Conservation (phyloP, 371 early-diverging fungal species). For the Sporodiniella umbellata region DNA sequence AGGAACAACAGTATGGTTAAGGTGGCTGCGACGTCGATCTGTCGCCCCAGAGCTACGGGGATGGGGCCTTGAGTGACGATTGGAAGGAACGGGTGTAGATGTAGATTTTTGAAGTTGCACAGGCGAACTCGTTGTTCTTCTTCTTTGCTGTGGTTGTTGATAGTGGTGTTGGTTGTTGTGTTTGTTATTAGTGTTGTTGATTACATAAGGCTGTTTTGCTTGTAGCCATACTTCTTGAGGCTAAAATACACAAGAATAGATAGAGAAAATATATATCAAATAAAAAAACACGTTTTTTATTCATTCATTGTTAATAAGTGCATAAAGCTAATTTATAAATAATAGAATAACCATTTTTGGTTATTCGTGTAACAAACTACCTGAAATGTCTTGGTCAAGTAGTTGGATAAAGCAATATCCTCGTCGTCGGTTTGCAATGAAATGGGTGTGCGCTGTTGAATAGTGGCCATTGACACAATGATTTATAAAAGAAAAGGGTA, state of each 20-base stretch:
- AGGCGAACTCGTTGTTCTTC: slow-evolving; percentile 14
- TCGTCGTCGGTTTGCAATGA: slow-evolving; percentile 13
- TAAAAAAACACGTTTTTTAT: slow-evolving; percentile 13
- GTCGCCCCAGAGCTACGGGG: background rate
- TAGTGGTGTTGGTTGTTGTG: slow-evolving; percentile 3
- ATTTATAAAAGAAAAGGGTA: background rate
- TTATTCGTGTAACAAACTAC: slow-evolving; percentile 13
- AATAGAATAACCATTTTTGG: slow-evolving; percentile 20
- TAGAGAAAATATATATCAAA: background rate
- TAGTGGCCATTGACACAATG: background rate
- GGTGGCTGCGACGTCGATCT: slow-evolving; percentile 3
- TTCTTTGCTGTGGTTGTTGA: too few species aligned
- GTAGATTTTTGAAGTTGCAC: slow-evolving; percentile 29
- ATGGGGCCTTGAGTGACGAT: background rate
- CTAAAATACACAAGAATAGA: too few species aligned
- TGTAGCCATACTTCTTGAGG: slow-evolving; percentile 5
- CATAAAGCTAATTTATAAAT: slow-evolving; percentile 19
- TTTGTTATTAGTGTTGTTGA: slow-evolving; percentile 14
- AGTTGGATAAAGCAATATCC: slow-evolving; percentile 23
- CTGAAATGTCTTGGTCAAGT: slow-evolving; percentile 13
- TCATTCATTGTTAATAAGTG: slow-evolving; percentile 5
- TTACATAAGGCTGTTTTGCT: slow-evolving; percentile 1
- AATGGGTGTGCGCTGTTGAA: background rate
- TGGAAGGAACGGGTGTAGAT: slow-evolving; percentile 19
- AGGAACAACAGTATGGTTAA: slow-evolving; percentile 1